These are phyloP conservation scores for Alternaria sp. DNA, from an alignment of 2,329 filamentous ascomycete species.

Conservation along the genomic window DNA sequence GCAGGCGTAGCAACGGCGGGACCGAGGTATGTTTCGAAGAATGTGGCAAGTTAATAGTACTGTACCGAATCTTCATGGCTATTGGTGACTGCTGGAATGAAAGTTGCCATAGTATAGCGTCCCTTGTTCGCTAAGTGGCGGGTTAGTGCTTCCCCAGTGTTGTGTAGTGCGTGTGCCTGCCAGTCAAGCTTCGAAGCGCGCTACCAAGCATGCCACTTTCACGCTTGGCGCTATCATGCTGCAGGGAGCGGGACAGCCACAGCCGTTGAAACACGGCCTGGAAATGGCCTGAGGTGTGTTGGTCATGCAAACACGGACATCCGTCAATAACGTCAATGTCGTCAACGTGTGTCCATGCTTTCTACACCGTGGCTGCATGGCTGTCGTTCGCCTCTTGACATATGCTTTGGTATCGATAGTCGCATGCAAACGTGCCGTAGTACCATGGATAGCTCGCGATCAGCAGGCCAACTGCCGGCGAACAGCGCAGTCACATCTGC, in stretches of 20 bases:
- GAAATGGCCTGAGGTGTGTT: not conserved
- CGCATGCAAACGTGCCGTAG: not conserved
- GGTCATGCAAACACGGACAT: not conserved
- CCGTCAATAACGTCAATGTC: not conserved
- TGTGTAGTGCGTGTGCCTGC: slow-evolving; percentile 19
- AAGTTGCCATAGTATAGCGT: slow-evolving; percentile 1
- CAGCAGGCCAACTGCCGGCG: not conserved
- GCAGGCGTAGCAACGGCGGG: not conserved
- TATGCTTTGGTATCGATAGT: not conserved
- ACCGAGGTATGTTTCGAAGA: not conserved
- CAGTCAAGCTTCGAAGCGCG: slow-evolving; percentile 30
- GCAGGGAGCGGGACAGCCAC: slow-evolving; percentile 25
- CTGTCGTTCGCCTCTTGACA: not conserved
- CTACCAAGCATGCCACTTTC: slow-evolving; percentile 33
- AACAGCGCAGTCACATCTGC: not conserved
- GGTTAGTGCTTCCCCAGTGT: not conserved
- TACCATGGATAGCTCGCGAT: not conserved
- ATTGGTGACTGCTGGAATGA: slow-evolving; percentile 22
- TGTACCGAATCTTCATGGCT: not conserved
- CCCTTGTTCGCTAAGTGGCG: slow-evolving; percentile 2
- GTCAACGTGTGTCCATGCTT: not conserved
- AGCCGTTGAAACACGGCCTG: slow-evolving; percentile 17
- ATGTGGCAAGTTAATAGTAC: not conserved
- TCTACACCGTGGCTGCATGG: not conserved
- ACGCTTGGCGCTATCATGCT: slow-evolving; percentile 32